Evolutionary conservation across 768 basidiomycete species (phyloP), one percentile per base, ranked within the genome.

Genomic region (Fomitopsis pulvina): DNA sequence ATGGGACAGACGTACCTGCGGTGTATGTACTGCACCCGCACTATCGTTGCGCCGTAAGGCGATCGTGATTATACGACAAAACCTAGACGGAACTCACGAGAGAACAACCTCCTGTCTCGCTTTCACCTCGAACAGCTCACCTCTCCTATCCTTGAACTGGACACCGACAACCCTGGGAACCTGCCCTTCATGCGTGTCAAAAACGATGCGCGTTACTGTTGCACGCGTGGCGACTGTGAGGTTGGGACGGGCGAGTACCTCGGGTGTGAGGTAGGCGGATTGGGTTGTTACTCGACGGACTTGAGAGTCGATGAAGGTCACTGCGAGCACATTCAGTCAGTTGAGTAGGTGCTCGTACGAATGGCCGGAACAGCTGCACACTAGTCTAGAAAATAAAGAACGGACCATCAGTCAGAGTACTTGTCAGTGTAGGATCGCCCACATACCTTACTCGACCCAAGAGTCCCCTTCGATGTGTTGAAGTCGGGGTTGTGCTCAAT

Each of bases 181-280:
- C 3, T 46, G 42, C 1, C 60, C 63, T 12, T 65, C 65, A 1
- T 40, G 54, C 18, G 63, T 59, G 18, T 82, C 76, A 54, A 84
- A 80, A 3, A 85, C 47, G 12, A 89, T 63, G 26, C 71, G 76
- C 11, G 80, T 84, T 2, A 77, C 83, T 6, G 71, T 72, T 0
- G 82, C 77, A 42, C 73, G 66, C 20, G 76, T 74, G 2, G 75
- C 75, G 18, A 89, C 77, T 24, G 71, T 82, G 22, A 89, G 70
- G 54, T 88, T 88, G 5, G 77, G 77, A 30, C 86, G 72, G 4
- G 72, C 69, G 4, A 87, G 72, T 3, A 87, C 85, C 0, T 80
- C 71, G 1, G 73, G 65, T 0, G 83, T 86, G 28, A 88, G 73
- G 59, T 87, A 88, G 0, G 82, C 83, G 1, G 74, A 66, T 58